These are phyloP conservation scores for Acrasis kona DNA, from an alignment of 78 protist genomes.

Conservation along the genomic window DNA sequence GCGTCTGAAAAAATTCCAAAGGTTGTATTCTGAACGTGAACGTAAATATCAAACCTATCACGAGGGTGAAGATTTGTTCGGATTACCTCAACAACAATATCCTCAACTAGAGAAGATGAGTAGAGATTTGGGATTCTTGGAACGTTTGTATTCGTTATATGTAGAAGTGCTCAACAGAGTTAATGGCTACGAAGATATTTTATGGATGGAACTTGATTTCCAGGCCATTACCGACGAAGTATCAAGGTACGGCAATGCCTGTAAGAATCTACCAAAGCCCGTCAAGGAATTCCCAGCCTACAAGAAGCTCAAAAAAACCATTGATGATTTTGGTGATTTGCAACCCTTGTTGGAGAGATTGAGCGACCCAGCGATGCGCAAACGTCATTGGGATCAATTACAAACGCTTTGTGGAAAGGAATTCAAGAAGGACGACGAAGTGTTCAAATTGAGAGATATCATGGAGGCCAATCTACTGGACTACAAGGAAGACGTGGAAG, in stretches of 20 bases:
- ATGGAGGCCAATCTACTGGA: constrained; percentile 33
- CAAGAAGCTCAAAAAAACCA: constrained; percentile 45
- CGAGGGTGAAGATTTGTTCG: constrained; percentile 78
- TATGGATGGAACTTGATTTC: constrained; percentile 59
- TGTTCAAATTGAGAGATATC: constrained; percentile 35
- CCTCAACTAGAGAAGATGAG: constrained; percentile 46
- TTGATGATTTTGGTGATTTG: constrained; percentile 56
- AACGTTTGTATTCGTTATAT: constrained; percentile 55
- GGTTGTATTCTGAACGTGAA: constrained; percentile 56
- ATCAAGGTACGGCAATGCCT: constrained; percentile 27
- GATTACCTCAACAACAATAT: constrained; percentile 57
- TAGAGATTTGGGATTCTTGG: constrained; percentile 57
- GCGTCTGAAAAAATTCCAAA: constrained; percentile 57
- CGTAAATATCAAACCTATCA: constrained; percentile 43
- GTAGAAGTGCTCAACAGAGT: constrained; percentile 36
- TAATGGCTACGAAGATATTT: constrained; percentile 42
- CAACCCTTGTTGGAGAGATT: constrained; percentile 46
- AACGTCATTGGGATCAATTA: constrained; percentile 65
- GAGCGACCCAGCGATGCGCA: constrained; percentile 32
- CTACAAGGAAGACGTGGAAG: constrained; percentile 55
- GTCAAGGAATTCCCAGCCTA: constrained; percentile 66
- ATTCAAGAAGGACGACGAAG: constrained; percentile 30
- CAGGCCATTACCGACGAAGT: constrained; percentile 30
- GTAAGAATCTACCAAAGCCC: constrained; percentile 43
- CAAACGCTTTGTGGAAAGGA: background rate